Evolutionary conservation across 768 basidiomycete genomes (phyloP), one percentile per base, ranked within the genome.

Genomic region (Calocera viscosa): DNA sequence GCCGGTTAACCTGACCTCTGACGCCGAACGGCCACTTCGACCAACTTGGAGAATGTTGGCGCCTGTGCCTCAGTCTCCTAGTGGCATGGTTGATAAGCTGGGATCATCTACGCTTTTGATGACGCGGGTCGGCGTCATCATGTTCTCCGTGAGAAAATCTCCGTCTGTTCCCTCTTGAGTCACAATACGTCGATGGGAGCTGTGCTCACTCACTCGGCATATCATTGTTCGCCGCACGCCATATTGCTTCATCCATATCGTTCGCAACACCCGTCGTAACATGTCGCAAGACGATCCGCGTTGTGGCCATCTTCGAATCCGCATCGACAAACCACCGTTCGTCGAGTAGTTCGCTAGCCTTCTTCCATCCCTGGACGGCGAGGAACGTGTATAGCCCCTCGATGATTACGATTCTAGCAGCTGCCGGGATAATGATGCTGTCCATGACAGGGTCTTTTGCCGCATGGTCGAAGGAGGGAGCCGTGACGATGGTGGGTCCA

Each of bases 321-420:
- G 88, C 77, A 12, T 84, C 77, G 32, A 96, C 75, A 77, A 85
- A 87, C 82, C 90, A 89, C 11, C 90, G 79, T 72, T 93, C 89
- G 72, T 95, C 89, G 67, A 94, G 78, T 65, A 84, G 72, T 19
- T 77, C 73, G 0, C 84, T 83, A 0, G 86, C 90, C 16, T 82
- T 80, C 0, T 72, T 74, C 94, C 94, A 96, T 0, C 88, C 87
- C 0, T 82, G 77, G 26, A 86, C 76, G n/a, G 83, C 79, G 32
- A 96, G 81, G 71, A 91, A 84, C 1, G 86, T 81, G 75, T 97
- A 96, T n/a, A 96, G 76, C 0, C 94, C 94, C 76, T 97, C 94
- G 69, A 97, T 83, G 68, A 97, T 74, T 47, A 96, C 81, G 65
- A 97, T 83, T 14, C 89, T 85, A 71, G 94, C 88, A 34, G 78